Evolutionary conservation across 2,329 filamentous ascomycete species (phyloP).

Genomic region (Huntiella omanensis): DNA sequence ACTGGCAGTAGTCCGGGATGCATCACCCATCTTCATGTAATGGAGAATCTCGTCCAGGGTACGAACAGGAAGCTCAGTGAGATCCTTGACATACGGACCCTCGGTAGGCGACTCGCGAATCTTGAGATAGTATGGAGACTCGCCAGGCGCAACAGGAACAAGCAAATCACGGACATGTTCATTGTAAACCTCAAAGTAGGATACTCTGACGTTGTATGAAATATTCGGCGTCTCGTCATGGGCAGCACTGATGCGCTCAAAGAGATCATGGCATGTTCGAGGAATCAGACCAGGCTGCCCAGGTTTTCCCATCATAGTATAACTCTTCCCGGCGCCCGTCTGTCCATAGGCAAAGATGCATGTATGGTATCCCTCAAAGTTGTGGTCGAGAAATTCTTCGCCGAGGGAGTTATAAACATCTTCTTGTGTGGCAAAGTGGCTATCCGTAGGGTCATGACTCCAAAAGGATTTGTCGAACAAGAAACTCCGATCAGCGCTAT

Average conservation of each 20-base stretch:
- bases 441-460: conserved; percentile 65
- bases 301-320: conserved; percentile 87
- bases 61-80: conserved; percentile 83
- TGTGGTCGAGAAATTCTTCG: conserved; percentile 95
- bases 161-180: conserved; percentile 93
- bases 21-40: conserved; percentile 78
- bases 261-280: conserved; percentile 86
- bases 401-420: conserved; percentile 88
- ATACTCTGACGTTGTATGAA: conserved; percentile 91
- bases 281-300: conserved; percentile 85
- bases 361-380: conserved; percentile 97
- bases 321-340: conserved; percentile 93
- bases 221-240: conserved; percentile 71
- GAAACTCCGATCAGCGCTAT: conserved; percentile 74
- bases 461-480: conserved; percentile 98
- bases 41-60: conserved; percentile 74
- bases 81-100: conserved; percentile 88
- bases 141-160: conserved; percentile 49
- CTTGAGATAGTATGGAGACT: conserved; percentile 80
- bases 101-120: conserved; percentile 91
- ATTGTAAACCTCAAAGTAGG: conserved; percentile 99
- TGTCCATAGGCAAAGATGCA: conserved; percentile 98
- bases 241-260: conserved; percentile 69
- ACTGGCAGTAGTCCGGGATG: conserved; percentile 70
- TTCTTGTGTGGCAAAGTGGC: conserved; percentile 79